Conservation (phyloP, 352 stramenopile genomes). For the Pythium brassicae region DNA sequence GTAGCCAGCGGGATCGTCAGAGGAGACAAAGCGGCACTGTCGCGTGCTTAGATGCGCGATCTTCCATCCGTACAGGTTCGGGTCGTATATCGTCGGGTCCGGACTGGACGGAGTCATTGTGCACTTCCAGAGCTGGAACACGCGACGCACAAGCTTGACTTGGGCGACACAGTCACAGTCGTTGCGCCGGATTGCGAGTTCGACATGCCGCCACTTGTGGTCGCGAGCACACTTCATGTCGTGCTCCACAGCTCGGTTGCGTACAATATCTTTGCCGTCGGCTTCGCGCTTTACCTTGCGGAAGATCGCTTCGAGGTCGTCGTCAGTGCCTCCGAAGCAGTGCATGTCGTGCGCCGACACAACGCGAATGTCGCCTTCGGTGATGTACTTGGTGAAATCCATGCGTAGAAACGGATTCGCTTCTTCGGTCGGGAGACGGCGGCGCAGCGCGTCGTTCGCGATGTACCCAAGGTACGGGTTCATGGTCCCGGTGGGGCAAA, state of each 20-base stretch:
- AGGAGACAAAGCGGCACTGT: conserved; percentile 52
- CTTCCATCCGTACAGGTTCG: conserved; percentile 52
- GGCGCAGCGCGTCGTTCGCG: conserved; percentile 87
- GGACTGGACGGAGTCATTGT: conserved; percentile 40
- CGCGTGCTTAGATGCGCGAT: conserved; percentile 38
- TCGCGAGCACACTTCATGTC: conserved; percentile 88
- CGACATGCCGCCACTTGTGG: conserved; percentile 91
- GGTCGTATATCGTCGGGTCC: conserved; percentile 27
- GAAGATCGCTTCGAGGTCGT: conserved; percentile 66
- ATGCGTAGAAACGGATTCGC: conserved; percentile 73
- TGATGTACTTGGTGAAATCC: conserved; percentile 87
- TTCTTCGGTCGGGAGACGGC: conserved; percentile 50
- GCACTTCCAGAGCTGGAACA: conserved; percentile 95
- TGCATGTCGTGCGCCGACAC: conserved; percentile 89
- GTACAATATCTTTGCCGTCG: conserved; percentile 17
- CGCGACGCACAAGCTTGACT: conserved; percentile 79
- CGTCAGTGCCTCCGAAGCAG: conserved; percentile 89
- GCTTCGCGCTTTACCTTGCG: conserved; percentile 14
- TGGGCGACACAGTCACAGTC: conserved; percentile 92
- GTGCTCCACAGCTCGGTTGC: conserved; percentile 69
- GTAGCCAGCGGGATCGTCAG: conserved; percentile 4
- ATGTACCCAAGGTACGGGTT: conserved; percentile 84
- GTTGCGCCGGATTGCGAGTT: conserved; percentile 80
- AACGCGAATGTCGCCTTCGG: conserved; percentile 82
- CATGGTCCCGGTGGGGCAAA: conserved; percentile 93